Base-by-base conservation (phyloP, 345 rosid genomes). In the Capsella bursapastoris region DNA sequence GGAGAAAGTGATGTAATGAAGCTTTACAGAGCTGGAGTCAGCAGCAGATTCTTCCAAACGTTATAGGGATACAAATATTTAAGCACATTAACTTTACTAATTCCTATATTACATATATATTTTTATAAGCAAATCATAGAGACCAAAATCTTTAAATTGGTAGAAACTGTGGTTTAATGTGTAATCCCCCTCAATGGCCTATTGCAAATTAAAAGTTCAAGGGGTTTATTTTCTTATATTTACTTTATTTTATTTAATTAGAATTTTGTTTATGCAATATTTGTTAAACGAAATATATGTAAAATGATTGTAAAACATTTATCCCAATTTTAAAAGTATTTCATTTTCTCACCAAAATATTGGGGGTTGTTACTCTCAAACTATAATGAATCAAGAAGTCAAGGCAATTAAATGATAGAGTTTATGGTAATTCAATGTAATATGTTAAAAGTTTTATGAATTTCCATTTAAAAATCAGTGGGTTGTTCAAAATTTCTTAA, bases 1-100 rank as follows among this genome's bases (percentile, higher is more conserved):
- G 78, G 94, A 34, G 27, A 75, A 53, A 79, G 89, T 5, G 86
- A 84, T 81, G 64, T 57, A 38, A 52, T 96, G 85, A 88, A 79
- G 70, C 48, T 92, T 70, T 92, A 89, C 59, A 85, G 99, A 75
- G 96, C 94, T 8, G 99, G 98, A 56, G 91, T 87, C 37, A 90
- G 86, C 67, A 83, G 88, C 80, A 79, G 86, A 79, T 84, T 88
- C 79, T 76, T 91, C 50, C 93, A 86, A 71, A 68, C 62, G 37
- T 35, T 78, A 32, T 79, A 63, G 57, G 11, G 18, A n/a, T 22
- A 14, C 32, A 22, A 22, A 22, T 22, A 22, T 3, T 14, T 9
- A 53, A 38, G 70, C 6, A 7, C 18, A 16, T 65, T 34, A 49
- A 32, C 4, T 32, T 64, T 6, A 31, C 41, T 47, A 41, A 47